phyloP scores from a whole-genome alignment of 495 filamentous ascomycete species.

The Aspergillus diversus region DNA sequence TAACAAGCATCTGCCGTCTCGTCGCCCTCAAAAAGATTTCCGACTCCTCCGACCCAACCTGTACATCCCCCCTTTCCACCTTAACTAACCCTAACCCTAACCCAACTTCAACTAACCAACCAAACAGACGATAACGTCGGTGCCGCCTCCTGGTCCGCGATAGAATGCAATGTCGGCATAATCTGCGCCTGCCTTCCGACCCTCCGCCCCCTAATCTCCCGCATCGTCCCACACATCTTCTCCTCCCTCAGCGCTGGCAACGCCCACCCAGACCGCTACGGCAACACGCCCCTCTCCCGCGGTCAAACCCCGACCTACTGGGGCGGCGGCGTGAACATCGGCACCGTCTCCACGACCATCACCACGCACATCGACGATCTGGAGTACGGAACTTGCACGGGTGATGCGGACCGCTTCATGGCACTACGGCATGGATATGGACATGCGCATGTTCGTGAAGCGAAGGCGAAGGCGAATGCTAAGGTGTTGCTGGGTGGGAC shows the following conservation, averaged over 20 bases:
- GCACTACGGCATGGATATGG: slow-evolving; percentile 27
- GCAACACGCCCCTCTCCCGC: slow-evolving; percentile 22
- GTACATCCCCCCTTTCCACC: slow-evolving; percentile 27
- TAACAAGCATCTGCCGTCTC: slow-evolving; percentile 49
- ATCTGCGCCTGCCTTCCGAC: slow-evolving; percentile 88
- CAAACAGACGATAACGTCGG: slow-evolving; percentile 56
- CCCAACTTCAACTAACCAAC: slow-evolving; percentile 14
- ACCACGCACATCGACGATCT: slow-evolving; percentile 36
- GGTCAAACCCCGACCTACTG: slow-evolving; percentile 32
- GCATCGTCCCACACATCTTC: slow-evolving; percentile 37
- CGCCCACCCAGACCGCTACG: slow-evolving; percentile 13
- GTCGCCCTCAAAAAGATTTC: slow-evolving; percentile 41
- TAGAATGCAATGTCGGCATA: slow-evolving; percentile 89
- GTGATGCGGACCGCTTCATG: slow-evolving; percentile 32
- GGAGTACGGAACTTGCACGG: slow-evolving; percentile 35
- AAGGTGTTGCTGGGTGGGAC: background rate
- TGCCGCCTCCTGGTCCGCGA: slow-evolving; percentile 75
- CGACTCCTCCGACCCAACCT: slow-evolving; percentile 47
- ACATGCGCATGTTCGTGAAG: slow-evolving; percentile 5
- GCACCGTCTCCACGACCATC: slow-evolving; percentile 35
- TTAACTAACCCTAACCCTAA: background rate
- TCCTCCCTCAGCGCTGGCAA: slow-evolving; percentile 31
- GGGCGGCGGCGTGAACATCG: slow-evolving; percentile 28
- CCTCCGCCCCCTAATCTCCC: slow-evolving; percentile 75
- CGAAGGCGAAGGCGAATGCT: background rate